These are phyloP conservation scores for Stephanodiscus triporus DNA, from an alignment of 108 stramenopile genomes.

Conservation along the genomic window DNA sequence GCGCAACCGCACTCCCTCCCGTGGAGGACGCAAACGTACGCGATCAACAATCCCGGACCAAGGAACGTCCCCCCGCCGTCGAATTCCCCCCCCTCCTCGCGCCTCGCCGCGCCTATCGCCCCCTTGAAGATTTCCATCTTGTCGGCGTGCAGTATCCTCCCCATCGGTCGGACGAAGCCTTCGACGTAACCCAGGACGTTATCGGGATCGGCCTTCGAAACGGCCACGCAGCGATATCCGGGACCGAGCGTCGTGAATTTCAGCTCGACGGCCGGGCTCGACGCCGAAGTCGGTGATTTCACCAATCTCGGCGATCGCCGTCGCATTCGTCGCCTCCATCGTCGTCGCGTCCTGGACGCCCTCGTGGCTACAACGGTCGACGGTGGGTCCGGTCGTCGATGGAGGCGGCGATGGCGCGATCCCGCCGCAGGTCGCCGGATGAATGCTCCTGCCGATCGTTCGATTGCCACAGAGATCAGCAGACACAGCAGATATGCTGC, in stretches of 20 bases:
- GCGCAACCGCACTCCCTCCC: conserved; percentile 59
- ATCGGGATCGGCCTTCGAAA: conserved; percentile 46
- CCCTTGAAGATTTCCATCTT: conserved; percentile 81
- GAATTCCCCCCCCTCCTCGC: conserved; percentile 37
- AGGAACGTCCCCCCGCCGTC: conserved; percentile 59
- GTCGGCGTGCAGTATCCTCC: conserved; percentile 76
- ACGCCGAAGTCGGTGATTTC: conserved; percentile 51
- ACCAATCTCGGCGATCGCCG: conserved; percentile 29
- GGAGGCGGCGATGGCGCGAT: too few species aligned
- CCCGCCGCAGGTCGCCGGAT: too few species aligned
- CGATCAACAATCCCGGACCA: conserved; percentile 74
- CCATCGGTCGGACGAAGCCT: conserved; percentile 75
- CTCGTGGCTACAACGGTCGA: too few species aligned
- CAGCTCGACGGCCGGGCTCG: conserved; percentile 52
- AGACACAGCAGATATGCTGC: too few species aligned
- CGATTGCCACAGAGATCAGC: too few species aligned
- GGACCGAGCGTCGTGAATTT: conserved; percentile 73
- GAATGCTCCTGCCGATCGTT: too few species aligned
- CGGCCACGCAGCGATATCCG: conserved; percentile 76
- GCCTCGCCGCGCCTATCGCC: conserved; percentile 49
- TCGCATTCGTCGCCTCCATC: not conserved
- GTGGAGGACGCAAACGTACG: conserved; percentile 68
- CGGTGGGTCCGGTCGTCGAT: not conserved
- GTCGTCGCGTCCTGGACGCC: too few species aligned
- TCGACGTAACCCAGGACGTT: conserved; percentile 78